Conservation (phyloP, 2,329 filamentous ascomycete species). For the Dothiorella sarmentorum region DNA sequence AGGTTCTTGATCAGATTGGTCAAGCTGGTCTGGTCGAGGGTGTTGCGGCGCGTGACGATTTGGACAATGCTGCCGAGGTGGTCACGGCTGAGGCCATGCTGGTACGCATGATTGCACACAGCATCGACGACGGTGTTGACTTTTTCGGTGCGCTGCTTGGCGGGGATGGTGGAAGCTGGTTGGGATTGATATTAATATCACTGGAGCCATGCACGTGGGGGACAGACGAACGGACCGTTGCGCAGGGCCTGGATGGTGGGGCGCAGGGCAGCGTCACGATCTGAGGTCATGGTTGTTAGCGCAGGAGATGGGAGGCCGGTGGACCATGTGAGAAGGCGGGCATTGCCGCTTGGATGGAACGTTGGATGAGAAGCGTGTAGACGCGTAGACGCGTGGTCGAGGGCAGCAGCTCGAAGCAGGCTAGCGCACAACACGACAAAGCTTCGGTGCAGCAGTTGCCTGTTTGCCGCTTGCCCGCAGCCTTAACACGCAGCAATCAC, state of each 20-base stretch:
- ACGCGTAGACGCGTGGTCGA: neutral
- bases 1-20: conserved; percentile 68
- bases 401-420: too few species aligned
- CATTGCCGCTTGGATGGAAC: conserved; percentile 2
- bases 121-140: conserved; percentile 63
- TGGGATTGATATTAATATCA: conserved; percentile 28
- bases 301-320: conserved; percentile 22
- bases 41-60: conserved; percentile 62
- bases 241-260: conserved; percentile 37
- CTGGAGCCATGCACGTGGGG: conserved; percentile 20
- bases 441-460: too few species aligned
- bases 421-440: too few species aligned
- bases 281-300: conserved; percentile 1
- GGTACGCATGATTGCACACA: conserved; percentile 62
- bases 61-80: conserved; percentile 63
- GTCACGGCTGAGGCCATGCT: conserved; percentile 61
- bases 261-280: conserved; percentile 12
- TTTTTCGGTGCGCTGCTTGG: conserved; percentile 62
- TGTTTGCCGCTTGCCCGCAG: conserved; percentile 7
- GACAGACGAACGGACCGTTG: conserved; percentile 31
- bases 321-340: neutral
- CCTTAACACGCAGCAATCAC: conserved; percentile 4
- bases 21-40: conserved; percentile 73
- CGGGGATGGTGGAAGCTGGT: conserved; percentile 44
- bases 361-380: neutral